Evolutionary conservation across 805 yeast genomes (phyloP).

Genomic region (Candida nonsorbophila): DNA sequence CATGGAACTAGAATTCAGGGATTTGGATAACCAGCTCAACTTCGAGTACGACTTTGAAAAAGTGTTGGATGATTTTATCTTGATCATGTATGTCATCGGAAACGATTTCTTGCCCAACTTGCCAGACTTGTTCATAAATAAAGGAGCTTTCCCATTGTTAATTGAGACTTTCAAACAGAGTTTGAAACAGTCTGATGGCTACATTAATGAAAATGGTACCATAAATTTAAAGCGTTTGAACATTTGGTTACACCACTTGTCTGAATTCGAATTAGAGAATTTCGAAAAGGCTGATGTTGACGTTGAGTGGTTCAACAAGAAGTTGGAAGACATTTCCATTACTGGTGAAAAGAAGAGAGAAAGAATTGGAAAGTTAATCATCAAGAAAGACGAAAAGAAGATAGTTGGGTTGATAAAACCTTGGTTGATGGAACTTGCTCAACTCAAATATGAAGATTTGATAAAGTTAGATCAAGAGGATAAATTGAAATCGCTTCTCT

Average conservation of each 20-base stretch:
- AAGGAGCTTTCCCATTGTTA: slow-evolving; percentile 94
- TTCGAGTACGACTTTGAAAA: slow-evolving; percentile 84
- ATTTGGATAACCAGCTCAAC: slow-evolving; percentile 54
- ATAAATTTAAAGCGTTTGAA: slow-evolving; percentile 72
- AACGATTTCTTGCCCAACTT: slow-evolving; percentile 96
- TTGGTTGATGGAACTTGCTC: slow-evolving; percentile 39
- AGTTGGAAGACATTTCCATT: slow-evolving; percentile 71
- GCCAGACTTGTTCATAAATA: slow-evolving; percentile 88
- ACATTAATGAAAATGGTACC: slow-evolving; percentile 75
- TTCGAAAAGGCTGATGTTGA: slow-evolving; percentile 83
- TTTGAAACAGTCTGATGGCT: slow-evolving; percentile 70
- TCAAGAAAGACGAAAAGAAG: slow-evolving; percentile 70
- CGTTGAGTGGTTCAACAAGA: slow-evolving; percentile 86
- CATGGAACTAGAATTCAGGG: slow-evolving; percentile 76
- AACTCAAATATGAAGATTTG: slow-evolving; percentile 27
- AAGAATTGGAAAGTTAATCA: slow-evolving; percentile 57
- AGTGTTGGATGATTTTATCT: slow-evolving; percentile 84
- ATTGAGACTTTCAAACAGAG: slow-evolving; percentile 84
- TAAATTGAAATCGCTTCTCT: slow-evolving; percentile 20
- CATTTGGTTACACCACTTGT: slow-evolving; percentile 68
- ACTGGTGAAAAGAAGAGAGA: slow-evolving; percentile 67
- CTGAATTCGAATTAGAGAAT: slow-evolving; percentile 77
- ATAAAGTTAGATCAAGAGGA: slow-evolving; percentile 23
- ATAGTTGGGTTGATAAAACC: slow-evolving; percentile 54
- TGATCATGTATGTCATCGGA: slow-evolving; percentile 92